Conservation (phyloP, 345 rosid species). For the Sonneratia alba region DNA sequence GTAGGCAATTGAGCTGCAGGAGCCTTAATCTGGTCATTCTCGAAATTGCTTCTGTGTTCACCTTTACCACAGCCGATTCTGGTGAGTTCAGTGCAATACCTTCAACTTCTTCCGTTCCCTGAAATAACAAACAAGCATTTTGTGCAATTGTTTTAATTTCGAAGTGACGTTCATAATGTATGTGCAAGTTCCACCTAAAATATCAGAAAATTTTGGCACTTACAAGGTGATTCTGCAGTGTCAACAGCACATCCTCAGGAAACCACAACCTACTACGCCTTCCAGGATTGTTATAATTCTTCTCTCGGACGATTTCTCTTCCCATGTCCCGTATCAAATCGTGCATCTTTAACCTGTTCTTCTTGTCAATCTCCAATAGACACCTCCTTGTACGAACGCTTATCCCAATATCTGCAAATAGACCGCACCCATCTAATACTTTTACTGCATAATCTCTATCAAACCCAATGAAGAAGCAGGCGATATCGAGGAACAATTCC, state of each 20-base stretch:
- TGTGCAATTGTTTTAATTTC: neutral
- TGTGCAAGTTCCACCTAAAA: neutral
- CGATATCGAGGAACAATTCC: neutral
- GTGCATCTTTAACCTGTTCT: neutral
- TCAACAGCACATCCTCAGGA: neutral
- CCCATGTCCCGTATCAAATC: slow-evolving; percentile 6
- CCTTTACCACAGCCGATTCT: neutral
- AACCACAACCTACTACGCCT: slow-evolving; percentile 3
- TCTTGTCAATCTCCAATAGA: neutral
- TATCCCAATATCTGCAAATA: neutral
- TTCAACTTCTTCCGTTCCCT: slow-evolving; percentile 13
- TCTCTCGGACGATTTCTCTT: neutral
- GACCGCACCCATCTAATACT: neutral
- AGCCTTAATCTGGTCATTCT: slow-evolving; percentile 9
- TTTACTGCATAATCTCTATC: neutral
- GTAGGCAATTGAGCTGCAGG: slow-evolving; percentile 6
- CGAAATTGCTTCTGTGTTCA: slow-evolving; percentile 9
- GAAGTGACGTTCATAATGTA: too few relatives aligned
- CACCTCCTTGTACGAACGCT: slow-evolving; percentile 2
- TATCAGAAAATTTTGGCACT: neutral
- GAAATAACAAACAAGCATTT: neutral
- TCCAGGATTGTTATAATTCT: neutral
- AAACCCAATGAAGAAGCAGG: neutral
- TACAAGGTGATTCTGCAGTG: neutral
- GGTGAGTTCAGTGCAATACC: neutral